These are phyloP conservation scores for Zygosaccharomyces sapae DNA, from an alignment of 1,139 yeast species.

Conservation along the genomic window DNA sequence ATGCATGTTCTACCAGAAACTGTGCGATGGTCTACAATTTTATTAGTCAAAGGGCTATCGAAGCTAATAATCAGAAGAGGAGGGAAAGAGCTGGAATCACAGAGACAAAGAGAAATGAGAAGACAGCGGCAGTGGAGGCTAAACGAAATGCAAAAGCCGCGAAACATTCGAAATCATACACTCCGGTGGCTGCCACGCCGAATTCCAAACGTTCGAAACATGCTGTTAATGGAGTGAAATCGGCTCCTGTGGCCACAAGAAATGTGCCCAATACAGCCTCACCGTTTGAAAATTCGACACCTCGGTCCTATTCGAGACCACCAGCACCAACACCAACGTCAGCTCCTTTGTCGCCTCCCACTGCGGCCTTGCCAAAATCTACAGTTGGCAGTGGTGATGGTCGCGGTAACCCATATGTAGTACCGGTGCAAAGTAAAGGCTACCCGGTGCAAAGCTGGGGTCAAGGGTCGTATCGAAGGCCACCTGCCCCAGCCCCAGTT, in stretches of 20 bases:
- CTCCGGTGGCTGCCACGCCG: not conserved
- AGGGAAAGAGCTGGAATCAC: constrained; percentile 2
- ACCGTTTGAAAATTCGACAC: not conserved
- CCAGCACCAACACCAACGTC: not conserved
- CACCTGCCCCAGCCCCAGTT: too few species aligned
- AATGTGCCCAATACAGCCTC: not conserved
- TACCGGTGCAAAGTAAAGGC: too few species aligned
- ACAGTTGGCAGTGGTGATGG: not conserved
- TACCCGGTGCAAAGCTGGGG: too few species aligned
- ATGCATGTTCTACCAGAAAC: constrained; percentile 84
- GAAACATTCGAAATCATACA: not conserved
- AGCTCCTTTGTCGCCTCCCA: not conserved
- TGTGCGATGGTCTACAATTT: constrained; percentile 67
- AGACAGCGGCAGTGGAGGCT: not conserved
- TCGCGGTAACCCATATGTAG: too few species aligned
- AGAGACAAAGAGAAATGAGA: not conserved
- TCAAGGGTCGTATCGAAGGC: too few species aligned
- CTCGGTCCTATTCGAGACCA: not conserved
- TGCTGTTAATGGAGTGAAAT: not conserved
- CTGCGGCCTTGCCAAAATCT: too few species aligned
- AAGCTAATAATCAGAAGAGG: constrained; percentile 25
- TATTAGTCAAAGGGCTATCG: constrained; percentile 41
- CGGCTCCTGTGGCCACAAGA: not conserved
- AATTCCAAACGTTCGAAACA: not conserved
- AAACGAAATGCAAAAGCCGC: not conserved